phyloP scores from a whole-genome alignment of 805 yeast genomes.

The Hanseniaspora lindneri region DNA sequence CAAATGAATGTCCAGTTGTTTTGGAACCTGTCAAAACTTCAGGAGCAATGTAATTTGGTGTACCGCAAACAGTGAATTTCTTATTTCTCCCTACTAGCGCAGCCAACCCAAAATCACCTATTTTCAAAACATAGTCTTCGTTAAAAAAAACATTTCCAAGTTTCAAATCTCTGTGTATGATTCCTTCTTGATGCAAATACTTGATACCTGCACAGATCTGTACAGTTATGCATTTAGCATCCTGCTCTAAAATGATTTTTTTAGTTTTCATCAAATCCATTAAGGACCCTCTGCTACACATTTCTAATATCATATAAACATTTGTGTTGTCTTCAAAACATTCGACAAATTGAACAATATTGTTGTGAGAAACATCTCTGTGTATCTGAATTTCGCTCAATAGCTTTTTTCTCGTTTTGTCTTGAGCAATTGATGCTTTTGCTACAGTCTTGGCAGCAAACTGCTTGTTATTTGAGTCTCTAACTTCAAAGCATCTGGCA shows the following conservation, averaged over 20 bases:
- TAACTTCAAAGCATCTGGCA: conserved; percentile 96
- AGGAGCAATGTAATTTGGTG: conserved; percentile 98
- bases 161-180: conserved; percentile 90
- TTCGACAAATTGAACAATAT: conserved; percentile 84
- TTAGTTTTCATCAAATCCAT: conserved; percentile 85
- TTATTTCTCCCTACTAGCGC: conserved; percentile 74
- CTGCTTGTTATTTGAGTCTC: conserved; percentile 72
- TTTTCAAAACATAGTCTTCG: conserved; percentile 82
- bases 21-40: conserved; percentile 80
- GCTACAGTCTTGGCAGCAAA: conserved; percentile 98
- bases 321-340: conserved; percentile 95
- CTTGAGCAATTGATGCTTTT: conserved; percentile 80
- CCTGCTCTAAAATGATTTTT: conserved; percentile 79
- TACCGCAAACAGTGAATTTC: conserved; percentile 92
- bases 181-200: conserved; percentile 82
- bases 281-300: conserved; percentile 87
- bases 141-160: conserved; percentile 93
- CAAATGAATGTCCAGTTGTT: conserved; percentile 78
- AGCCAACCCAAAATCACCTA: conserved; percentile 98
- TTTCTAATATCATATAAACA: conserved; percentile 84
- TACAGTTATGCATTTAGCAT: conserved; percentile 76
- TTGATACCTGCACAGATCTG: conserved; percentile 90
- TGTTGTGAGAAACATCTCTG: conserved; percentile 75
- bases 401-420: conserved; percentile 71
- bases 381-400: conserved; percentile 92